phyloP scores from a whole-genome alignment of 495 filamentous ascomycete species.

The Trichoderma erinaceum region DNA sequence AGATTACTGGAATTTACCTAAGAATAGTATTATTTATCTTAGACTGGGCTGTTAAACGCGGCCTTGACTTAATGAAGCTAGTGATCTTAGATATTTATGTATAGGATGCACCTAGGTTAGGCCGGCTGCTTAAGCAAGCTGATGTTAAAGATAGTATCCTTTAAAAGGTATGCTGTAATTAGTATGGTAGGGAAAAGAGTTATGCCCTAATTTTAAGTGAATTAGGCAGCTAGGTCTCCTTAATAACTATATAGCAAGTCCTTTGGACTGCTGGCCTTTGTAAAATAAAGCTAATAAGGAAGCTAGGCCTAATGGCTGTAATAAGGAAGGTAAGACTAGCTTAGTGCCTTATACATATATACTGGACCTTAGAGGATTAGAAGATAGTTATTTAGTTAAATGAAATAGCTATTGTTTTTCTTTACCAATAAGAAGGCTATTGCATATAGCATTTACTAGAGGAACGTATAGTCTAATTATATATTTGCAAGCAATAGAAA shows the following conservation, averaged over 20 bases:
- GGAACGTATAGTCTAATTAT: conserved; percentile 18
- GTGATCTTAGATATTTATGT: conserved; percentile 1
- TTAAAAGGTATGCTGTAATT: background rate
- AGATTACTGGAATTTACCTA: background rate
- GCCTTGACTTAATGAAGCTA: conserved; percentile 10
- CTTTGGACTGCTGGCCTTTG: conserved; percentile 13
- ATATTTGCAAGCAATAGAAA: conserved; percentile 29
- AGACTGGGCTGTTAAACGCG: background rate
- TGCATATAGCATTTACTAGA: conserved; percentile 20
- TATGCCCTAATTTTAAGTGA: conserved; percentile 4
- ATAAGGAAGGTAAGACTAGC: conserved; percentile 19
- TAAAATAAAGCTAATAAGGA: conserved; percentile 22
- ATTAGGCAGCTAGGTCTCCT: background rate
- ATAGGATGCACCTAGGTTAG: background rate
- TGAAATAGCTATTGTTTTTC: conserved; percentile 25
- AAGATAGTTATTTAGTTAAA: conserved; percentile 26
- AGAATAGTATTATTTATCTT: background rate
- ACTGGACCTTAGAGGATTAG: conserved; percentile 25
- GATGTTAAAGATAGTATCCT: background rate
- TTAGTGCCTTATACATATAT: conserved; percentile 17
- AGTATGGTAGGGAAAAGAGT: background rate
- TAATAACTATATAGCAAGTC: background rate
- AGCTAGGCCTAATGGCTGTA: conserved; percentile 20
- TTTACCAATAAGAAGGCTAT: conserved; percentile 19
- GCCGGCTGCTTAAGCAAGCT: background rate